Base-by-base conservation (phyloP, 768 basidiomycete genomes). In the Artomyces pyxidatus region DNA sequence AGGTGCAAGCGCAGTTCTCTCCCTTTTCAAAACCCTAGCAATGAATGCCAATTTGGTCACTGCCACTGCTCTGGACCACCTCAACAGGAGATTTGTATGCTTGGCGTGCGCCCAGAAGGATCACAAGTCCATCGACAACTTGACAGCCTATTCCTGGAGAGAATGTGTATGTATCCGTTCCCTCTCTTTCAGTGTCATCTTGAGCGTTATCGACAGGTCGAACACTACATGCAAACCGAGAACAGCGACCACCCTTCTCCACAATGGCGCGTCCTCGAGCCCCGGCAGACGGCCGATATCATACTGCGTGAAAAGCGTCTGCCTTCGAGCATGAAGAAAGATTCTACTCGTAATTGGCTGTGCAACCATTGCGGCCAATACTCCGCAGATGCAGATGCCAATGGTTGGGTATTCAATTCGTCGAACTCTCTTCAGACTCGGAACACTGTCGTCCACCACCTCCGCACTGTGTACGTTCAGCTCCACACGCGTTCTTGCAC, bases 91-190 rank as follows among this genome's bases (percentile, higher is more conserved):
- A 9, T 47, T 54, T 22, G 11, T 40, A 23, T 54, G 53, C n/a
- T 10, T 21, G 43, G 28, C 21, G 19, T 54, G 50, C 41, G 37
- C 41, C 11, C n/a, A n/a, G n/a, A n/a, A n/a, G n/a, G n/a, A n/a
- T n/a, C n/a, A 11, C 1, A 35, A 35, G 14, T 4, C 12, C 32
- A 17, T 35, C 6, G 35, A 22, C 29, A 22, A 17, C 16, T 25
- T 11, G 1, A 2, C 12, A 8, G 4, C 6, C 14, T 30, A 17
- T 28, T 44, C 45, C 26, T 54, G 53, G 53, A 37, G 29, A 27
- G 38, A 17, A 16, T 47, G 50, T 22, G 53, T 54, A 43, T 23
- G 53, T 54, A 35, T 35, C 7, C 14, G 4, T 14, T 35, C 32
- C 17, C 32, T 17, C 32, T 35, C 4, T 35, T 35, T 35, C 14